phyloP scores from a whole-genome alignment of 371 early-diverging fungal species.

The Lichtheimia hyalospora region DNA sequence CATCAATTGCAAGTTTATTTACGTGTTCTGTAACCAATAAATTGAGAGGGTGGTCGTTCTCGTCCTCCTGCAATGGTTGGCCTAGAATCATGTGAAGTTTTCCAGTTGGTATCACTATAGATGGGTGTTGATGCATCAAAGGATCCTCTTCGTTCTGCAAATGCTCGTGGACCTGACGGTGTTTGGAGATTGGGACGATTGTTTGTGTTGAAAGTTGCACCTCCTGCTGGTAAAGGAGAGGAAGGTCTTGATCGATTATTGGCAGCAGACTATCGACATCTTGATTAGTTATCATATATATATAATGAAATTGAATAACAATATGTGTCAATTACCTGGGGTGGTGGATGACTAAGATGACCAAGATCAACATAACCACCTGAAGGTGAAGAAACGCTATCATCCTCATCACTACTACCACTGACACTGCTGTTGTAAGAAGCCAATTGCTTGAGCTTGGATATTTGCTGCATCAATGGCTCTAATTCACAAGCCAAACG shows the following conservation, averaged over 20 bases:
- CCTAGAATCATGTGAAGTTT: not conserved
- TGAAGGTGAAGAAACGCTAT: conserved; percentile 5
- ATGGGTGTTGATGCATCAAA: not conserved
- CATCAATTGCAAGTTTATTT: no score
- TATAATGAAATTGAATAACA: not conserved
- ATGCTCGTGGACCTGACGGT: not conserved
- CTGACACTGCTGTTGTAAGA: not conserved
- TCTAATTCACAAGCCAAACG: conserved; percentile 35
- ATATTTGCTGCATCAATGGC: conserved; percentile 35
- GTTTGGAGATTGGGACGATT: not conserved
- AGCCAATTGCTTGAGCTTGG: conserved; percentile 25
- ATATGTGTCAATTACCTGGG: not conserved
- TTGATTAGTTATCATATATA: not conserved
- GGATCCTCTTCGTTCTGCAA: not conserved
- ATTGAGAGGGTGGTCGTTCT: no score
- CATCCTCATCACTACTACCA: conserved; percentile 2
- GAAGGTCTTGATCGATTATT: not conserved
- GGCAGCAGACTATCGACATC: not conserved
- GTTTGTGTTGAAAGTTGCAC: not conserved
- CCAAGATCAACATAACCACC: conserved; percentile 11
- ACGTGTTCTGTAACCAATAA: no score
- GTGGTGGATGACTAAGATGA: conserved; percentile 2
- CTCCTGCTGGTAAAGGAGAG: not conserved
- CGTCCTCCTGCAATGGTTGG: no score
- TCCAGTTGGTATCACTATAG: not conserved